phyloP scores from a whole-genome alignment of 2,329 filamentous ascomycete genomes.

The Aciculosporium take region DNA sequence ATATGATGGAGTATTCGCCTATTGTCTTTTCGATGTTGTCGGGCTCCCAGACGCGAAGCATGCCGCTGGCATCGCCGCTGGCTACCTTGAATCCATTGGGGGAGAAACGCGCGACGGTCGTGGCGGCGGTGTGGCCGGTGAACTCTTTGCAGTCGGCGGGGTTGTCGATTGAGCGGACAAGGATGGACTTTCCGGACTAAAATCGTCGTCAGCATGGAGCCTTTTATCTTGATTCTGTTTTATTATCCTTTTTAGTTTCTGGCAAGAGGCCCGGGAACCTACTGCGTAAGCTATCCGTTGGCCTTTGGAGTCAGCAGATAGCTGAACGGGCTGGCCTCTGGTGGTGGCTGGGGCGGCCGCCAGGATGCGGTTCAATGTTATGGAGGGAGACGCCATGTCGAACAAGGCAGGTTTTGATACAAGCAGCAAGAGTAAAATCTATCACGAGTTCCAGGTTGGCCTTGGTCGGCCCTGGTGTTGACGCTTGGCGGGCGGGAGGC shows the following conservation, averaged over 20 bases:
- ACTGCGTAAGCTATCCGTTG: constrained; percentile 88
- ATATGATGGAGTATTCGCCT: constrained; percentile 89
- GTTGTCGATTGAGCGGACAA: constrained; percentile 86
- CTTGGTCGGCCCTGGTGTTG: too few species aligned
- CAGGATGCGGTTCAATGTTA: constrained; percentile 55
- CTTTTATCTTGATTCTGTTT: background rate
- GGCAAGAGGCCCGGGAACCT: constrained; percentile 20
- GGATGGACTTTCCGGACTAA: constrained; percentile 90
- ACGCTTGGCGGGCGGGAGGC: too few species aligned
- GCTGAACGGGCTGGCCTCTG: constrained; percentile 75
- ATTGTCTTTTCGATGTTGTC: constrained; percentile 75
- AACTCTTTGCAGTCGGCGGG: constrained; percentile 79
- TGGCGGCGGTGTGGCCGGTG: constrained; percentile 74
- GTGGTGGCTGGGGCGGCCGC: constrained; percentile 73
- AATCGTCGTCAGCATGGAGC: background rate
- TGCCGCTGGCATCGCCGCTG: constrained; percentile 73
- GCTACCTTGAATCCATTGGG: constrained; percentile 92
- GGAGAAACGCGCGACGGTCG: constrained; percentile 85
- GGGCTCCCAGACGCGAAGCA: constrained; percentile 85
- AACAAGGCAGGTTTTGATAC: background rate
- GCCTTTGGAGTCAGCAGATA: constrained; percentile 78
- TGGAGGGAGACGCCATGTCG: constrained; percentile 28
- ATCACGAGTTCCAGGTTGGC: background rate
- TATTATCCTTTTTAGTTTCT: background rate
- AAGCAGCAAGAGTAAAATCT: background rate